Conservation (phyloP, 306 rosid genomes). For the Rubus parviflorus region DNA sequence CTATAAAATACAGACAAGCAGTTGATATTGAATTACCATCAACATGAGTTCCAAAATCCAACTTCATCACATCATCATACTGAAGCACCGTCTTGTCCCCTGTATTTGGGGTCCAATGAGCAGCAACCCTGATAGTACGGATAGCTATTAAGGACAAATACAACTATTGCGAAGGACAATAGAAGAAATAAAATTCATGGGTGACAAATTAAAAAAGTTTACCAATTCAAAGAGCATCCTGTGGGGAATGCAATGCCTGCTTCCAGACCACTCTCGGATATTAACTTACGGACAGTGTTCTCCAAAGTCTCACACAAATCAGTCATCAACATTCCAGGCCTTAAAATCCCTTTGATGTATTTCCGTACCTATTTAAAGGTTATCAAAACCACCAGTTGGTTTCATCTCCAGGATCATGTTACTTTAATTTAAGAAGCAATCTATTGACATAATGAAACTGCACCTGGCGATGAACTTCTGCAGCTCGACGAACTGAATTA, state of each 20-base stretch:
- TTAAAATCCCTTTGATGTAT: slow-evolving; percentile 70
- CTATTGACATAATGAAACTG: slow-evolving; percentile 22
- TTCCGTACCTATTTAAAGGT: slow-evolving; percentile 70
- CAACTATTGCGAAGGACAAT: slow-evolving; percentile 7
- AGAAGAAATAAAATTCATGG: slow-evolving; percentile 3
- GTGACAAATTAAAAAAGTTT: slow-evolving; percentile 12
- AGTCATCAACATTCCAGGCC: slow-evolving; percentile 92
- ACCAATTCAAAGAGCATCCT: slow-evolving; percentile 95
- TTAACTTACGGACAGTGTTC: slow-evolving; percentile 78
- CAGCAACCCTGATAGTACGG: slow-evolving; percentile 73
- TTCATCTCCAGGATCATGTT: not conserved
- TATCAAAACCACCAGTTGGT: slow-evolving; percentile 21
- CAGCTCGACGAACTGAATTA: slow-evolving; percentile 94
- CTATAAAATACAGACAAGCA: not conserved
- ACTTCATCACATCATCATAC: slow-evolving; percentile 91
- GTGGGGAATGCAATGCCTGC: slow-evolving; percentile 99
- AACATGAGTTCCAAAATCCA: slow-evolving; percentile 93
- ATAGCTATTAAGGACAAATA: slow-evolving; percentile 23
- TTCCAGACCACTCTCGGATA: slow-evolving; percentile 84
- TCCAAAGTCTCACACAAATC: slow-evolving; percentile 91
- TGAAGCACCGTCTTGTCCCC: slow-evolving; percentile 90
- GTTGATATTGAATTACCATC: slow-evolving; percentile 54
- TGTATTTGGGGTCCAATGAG: slow-evolving; percentile 94
- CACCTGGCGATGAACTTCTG: slow-evolving; percentile 99
- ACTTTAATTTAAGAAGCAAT: slow-evolving; percentile 4